Evolutionary conservation across 495 filamentous ascomycete genomes (phyloP), one percentile per base, ranked within the genome.

Genomic region (Aspergillus kassunensis): DNA sequence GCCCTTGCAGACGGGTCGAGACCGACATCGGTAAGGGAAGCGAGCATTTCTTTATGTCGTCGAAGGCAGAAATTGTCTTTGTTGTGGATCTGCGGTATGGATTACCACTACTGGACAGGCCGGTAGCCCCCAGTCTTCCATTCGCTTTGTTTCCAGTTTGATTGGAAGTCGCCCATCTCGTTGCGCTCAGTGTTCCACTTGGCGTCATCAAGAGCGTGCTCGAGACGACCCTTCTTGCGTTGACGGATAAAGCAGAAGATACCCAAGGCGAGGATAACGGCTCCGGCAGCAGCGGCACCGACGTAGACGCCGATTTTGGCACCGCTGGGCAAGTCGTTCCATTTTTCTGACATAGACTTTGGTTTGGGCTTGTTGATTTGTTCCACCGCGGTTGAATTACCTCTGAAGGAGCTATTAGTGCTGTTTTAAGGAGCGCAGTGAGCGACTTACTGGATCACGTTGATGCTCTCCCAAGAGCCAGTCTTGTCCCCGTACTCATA

Each of bases 391-490:
- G 79, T 83, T 0, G 85, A 90, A 57, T 85, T 84, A 43, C 85
- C 84, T 34, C 83, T 86, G 46, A 13, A 11, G 15, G 31, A 44
- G 46, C 11, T 13, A 39, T 40, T 59, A 47, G 45, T 19, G 16
- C 13, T 24, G 33, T 39, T 24, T n/a, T 5, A 10, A 12, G 27
- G n/a, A 33, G 24, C n/a, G n/a, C n/a, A n/a, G n/a, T n/a, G n/a
- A n/a, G n/a, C n/a, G n/a, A 77, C 81, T 66, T 78, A 85, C 82
- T 61, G 59, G 49, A 73, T 63, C n/a, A 83, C 68, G 62, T 88
- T 78, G 76, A 92, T 90, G 67, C 82, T 89, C 62, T 86, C 59
- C 77, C 76, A 88, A 15, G 68, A 71, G 39, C 90, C 90, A 25
- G 73, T 76, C 34, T 68, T 60, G 64, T 90, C 86, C n/a, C 69